Evolutionary conservation across 306 rosid genomes (phyloP), one percentile per base, ranked within the genome.

Genomic region (Quillaja saponaria): DNA sequence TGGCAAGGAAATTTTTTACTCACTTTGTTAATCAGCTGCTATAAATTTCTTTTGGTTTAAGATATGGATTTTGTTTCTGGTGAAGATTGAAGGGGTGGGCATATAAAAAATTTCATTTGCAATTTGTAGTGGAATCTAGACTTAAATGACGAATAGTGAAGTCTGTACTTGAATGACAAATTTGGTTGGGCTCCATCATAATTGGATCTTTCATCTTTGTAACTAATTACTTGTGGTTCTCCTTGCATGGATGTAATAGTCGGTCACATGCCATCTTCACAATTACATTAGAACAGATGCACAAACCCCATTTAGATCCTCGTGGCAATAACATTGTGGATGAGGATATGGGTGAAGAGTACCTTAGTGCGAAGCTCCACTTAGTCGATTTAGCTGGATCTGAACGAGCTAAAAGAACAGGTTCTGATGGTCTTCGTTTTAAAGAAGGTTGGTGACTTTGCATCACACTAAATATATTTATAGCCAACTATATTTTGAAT

Each of bases 241-340:
- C 33, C 56, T 76, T 74, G 53, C 46, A 44, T 78, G 66, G 50
- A 68, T 77, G 67, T 66, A 38, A 63, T 54, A 88, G 96, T 73
- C 96, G 91, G 65, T 88, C 96, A 68, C 96, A 88, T 72, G 96
- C 96, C 82, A 88, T 88, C 80, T 85, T 88, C 85, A 88, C 96
- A 35, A 85, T 88, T 63, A 88, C 96, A 55, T 52, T 88, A 64
- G 90, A 85, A 77, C 96, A 88, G 72, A 83, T 88, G 87, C 84
- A 15, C 82, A 88, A 85, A 67, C 75, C 80, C 69, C 84, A 58
- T 72, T 78, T 76, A 67, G 65, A 38, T 69, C 80, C 82, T 78
- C 66, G 84, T 9, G 75, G 81, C 64, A 78, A 69, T 74, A 89
- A 81, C 74, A 53, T 76, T 62, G 66, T 66, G 20, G 91, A 85